These are phyloP conservation scores for Oenanthe javanica DNA, from an alignment of 140 eudicot genomes.

Conservation along the genomic window DNA sequence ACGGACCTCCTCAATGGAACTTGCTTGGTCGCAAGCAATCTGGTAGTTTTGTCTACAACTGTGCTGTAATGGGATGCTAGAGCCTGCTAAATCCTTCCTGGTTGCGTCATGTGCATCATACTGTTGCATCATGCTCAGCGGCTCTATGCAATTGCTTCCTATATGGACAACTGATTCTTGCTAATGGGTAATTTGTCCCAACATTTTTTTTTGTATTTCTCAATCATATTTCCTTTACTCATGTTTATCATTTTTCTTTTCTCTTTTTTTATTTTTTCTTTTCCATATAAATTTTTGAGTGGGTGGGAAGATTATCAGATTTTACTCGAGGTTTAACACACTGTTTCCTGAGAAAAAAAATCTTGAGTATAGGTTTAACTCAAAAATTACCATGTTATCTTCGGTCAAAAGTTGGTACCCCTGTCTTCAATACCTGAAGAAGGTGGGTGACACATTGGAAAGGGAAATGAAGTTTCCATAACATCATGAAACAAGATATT, in stretches of 20 bases:
- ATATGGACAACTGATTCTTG: conserved; percentile 46
- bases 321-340: conserved; percentile 52
- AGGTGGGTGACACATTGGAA: conserved; percentile 2
- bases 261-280: conserved; percentile 9
- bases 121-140: conserved; percentile 4
- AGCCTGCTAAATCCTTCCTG: conserved; percentile 4
- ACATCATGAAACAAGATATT: conserved; percentile 8
- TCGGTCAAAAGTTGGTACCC: conserved; percentile 24
- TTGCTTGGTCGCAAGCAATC: conserved; percentile 69
- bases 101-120: conserved; percentile 7
- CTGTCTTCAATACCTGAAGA: conserved; percentile 22
- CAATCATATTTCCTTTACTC: conserved; percentile 6
- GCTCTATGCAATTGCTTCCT: conserved; percentile 27
- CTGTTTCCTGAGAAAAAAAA: conserved; percentile 29
- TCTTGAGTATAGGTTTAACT: conserved; percentile 41
- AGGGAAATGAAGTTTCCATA: conserved; percentile 18
- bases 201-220: conserved; percentile 24
- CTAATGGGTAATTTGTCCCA: conserved; percentile 57
- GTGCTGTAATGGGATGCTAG: conserved; percentile 98
- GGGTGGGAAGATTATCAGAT: conserved; percentile 44
- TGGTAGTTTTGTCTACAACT: conserved; percentile 86
- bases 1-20: conserved; percentile 80
- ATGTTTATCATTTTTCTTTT: neutral
- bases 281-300: conserved; percentile 9
- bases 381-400: conserved; percentile 18